Conservation (phyloP, 805 yeast genomes). For the Hyphopichia homilentoma region DNA sequence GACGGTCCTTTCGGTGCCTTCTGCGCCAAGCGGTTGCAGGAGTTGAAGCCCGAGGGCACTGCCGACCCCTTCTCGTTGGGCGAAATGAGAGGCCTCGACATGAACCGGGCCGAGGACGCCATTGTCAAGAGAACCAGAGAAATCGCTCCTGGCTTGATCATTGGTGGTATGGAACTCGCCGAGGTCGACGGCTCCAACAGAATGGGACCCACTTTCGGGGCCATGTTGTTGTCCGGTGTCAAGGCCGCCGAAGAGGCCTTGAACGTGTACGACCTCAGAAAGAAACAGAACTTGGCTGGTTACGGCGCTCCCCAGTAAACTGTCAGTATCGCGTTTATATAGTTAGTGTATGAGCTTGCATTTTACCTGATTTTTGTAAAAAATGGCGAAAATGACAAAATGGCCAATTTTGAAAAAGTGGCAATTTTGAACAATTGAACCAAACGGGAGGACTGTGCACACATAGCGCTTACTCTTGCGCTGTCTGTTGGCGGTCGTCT, state of each 20-base stretch:
- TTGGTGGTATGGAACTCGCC: slow-evolving; percentile 76
- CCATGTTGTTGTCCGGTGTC: slow-evolving; percentile 75
- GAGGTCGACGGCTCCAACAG: slow-evolving; percentile 76
- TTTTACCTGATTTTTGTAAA: too few relatives aligned
- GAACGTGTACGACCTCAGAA: slow-evolving; percentile 32
- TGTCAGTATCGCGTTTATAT: too few relatives aligned
- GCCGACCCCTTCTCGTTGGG: slow-evolving; percentile 38
- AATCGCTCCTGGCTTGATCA: slow-evolving; percentile 61
- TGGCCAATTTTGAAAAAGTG: too few relatives aligned
- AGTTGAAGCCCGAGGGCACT: slow-evolving; percentile 12
- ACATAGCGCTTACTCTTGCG: too few relatives aligned
- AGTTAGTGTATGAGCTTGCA: too few relatives aligned
- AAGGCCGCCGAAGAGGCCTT: slow-evolving; percentile 65
- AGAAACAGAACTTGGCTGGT: slow-evolving; percentile 24
- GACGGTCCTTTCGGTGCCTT: slow-evolving; percentile 85
- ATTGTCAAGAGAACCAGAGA: slow-evolving; percentile 69
- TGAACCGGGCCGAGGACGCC: slow-evolving; percentile 74
- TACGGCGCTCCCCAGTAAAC: slow-evolving; percentile 4
- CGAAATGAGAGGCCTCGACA: slow-evolving; percentile 76
- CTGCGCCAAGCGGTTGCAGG: slow-evolving; percentile 59
- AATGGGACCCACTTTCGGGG: slow-evolving; percentile 85
- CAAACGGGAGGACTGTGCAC: too few relatives aligned
- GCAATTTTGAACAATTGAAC: too few relatives aligned
- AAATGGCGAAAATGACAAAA: too few relatives aligned
- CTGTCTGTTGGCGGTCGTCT: too few relatives aligned